Evolutionary conservation across 139 green algal genomes (phyloP), one percentile per base, ranked within the genome.

Genomic region (Chlorella sp.): DNA sequence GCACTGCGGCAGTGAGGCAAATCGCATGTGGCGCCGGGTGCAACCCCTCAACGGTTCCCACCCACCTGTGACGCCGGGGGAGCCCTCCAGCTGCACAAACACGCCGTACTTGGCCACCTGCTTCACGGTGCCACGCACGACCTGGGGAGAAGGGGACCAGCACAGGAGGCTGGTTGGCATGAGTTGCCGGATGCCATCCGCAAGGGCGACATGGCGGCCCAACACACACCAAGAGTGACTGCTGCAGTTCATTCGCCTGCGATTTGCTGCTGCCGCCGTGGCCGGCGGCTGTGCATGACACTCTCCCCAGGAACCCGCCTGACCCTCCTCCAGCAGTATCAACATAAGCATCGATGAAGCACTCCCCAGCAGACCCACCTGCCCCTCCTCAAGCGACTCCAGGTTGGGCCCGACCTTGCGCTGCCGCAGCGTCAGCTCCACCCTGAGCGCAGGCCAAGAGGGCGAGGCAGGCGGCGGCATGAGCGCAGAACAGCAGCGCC

Each of bases 71-170:
- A 65, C 68, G 14, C 41, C n/a, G 22, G 36, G 7, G 30, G 60
- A 56, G 17, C 75, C 34, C 51, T 91, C 88, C 32, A 98, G 74
- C 51, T 92, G 86, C 16, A 99, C 89, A 87, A 99, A 98, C 65
- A 98, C 91, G n/a, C 96, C 96, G 76, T 92, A 98, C 20, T 83
- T 73, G 87, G 98, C 92, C 32, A 96, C 90, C 0, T 91, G 87
- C 72, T 92, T 92, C 40, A 98, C 89, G 0, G 84, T 84, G 28
- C 91, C 92, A 22, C 74, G 56, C 51, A 94, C 83, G 30, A 92
- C 81, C 41, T 88, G 85, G 44, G 4, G 26, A 32, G 17, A 32
- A 48, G 54, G 36, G 22, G 22, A 41, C 40, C 22, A 76, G 40
- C 6, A 24, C 9, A 41, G 34, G 13, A 3, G 24, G 24, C 1